Percentiles rank a stretch among this genome's conserved stretches.
phyloP scores from a whole-genome alignment of 129 eudicot species.

The Centella asiatica region DNA sequence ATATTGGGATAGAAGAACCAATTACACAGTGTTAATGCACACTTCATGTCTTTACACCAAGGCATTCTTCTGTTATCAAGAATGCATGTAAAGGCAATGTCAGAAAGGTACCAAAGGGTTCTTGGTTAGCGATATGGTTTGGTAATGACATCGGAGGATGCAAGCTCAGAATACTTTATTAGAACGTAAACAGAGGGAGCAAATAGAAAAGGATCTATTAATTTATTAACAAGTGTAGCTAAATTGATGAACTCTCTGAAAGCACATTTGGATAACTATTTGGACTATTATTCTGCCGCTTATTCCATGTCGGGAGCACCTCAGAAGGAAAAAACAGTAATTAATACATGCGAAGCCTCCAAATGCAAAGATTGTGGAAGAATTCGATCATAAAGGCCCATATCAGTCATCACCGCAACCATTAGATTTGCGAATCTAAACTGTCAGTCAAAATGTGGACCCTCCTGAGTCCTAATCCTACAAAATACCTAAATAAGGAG shows the following conservation, averaged over 20 bases:
- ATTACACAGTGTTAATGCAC: too few relatives aligned
- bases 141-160: not conserved
- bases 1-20: too few relatives aligned
- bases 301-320: not conserved
- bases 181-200: not conserved
- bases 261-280: not conserved
- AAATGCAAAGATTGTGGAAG: not conserved
- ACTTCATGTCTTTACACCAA: not conserved
- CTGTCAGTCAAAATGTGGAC: not conserved
- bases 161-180: not conserved
- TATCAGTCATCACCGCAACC: too few relatives aligned
- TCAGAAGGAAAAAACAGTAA: not conserved
- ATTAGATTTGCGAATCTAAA: not conserved
- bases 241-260: not conserved
- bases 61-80: not conserved
- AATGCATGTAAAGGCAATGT: too few relatives aligned
- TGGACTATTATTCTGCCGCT: not conserved
- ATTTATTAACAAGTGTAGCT: not conserved
- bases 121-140: not conserved
- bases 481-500: constrained; percentile 1
- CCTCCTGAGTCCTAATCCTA: not conserved
- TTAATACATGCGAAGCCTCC: not conserved
- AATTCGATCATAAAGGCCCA: not conserved
- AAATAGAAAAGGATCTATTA: not conserved
- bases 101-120: not conserved